Base-by-base conservation (phyloP, 345 rosid species). In the Citrus hindsii region DNA sequence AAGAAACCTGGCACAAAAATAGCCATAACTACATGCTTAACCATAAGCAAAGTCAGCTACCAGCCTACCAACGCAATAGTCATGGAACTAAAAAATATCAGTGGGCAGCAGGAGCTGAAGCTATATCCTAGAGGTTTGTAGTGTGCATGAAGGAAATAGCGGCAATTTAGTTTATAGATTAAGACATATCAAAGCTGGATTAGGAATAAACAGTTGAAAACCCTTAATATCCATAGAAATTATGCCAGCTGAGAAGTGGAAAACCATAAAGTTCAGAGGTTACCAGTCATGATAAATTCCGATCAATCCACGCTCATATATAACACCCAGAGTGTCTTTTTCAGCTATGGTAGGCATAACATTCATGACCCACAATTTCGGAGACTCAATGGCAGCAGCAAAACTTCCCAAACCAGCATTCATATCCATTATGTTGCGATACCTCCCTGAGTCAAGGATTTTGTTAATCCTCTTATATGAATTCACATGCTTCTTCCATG, bases 221-320 rank as follows among this genome's bases (percentile, higher is more conserved):
- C 51, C 32, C 21, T 6, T 13, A 67, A 37, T 22, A 67, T 37
- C 48, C 21, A 13, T 32, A 69, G 38, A 18, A 68, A 40, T 22
- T 5, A 67, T n/a, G 42, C 2, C 6, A 70, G 74, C 24, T 22
- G 46, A 30, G 46, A 8, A 37, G 30, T 79, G 73, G 14, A 14
- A 69, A 77, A 35, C 16, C 18, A 81, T 69, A 59, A 71, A 63
- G 60, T 76, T 83, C 68, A 74, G n/a, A 37, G 64, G 53, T 59
- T 88, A 91, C 95, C 95, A 91, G 73, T 91, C 95, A 86, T 91
- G 95, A 84, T 91, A 91, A 65, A 91, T 90, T 80, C 95, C 95
- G n/a, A 90, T 90, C 75, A 91, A 82, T 51, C 95, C 95, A 59
- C 92, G 85, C 76, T 91, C 91, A 27, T 73, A 87, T 58, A 91